Conservation (phyloP, 225 moss, liverwort and hornwort species). For the Pleurozium schreberi region DNA sequence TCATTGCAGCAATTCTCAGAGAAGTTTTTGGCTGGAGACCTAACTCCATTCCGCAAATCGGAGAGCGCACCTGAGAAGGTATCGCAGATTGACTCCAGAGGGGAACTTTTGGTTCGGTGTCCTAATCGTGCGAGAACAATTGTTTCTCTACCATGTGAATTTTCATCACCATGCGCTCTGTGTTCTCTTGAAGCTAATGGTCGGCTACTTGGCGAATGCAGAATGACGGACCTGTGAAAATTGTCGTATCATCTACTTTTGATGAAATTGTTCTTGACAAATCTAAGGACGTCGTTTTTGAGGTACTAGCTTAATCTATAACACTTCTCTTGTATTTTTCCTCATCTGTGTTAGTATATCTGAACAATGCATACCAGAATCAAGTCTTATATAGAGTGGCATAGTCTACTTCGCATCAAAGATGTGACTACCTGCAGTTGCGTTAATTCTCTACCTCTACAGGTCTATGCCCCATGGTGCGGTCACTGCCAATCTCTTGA, state of each 20-base stretch:
- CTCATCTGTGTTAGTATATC: neutral
- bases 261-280: slow-evolving; percentile 79
- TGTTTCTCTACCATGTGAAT: neutral
- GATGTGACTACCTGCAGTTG: neutral
- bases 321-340: neutral
- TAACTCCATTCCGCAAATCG: slow-evolving; percentile 58
- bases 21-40: slow-evolving; percentile 37
- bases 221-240: slow-evolving; percentile 75
- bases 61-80: slow-evolving; percentile 60
- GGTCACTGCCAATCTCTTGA: slow-evolving; percentile 82
- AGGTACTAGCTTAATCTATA: slow-evolving; percentile 24
- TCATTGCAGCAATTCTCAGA: slow-evolving; percentile 61
- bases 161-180: neutral
- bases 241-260: slow-evolving; percentile 66
- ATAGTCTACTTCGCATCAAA: neutral
- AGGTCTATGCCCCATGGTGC: slow-evolving; percentile 88
- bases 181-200: neutral
- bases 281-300: slow-evolving; percentile 69
- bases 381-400: neutral
- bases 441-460: neutral
- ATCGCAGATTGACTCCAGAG: neutral
- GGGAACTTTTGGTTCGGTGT: neutral
- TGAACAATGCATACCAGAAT: neutral
- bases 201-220: slow-evolving; percentile 12
- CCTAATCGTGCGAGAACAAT: neutral